Base-by-base conservation (phyloP, 2,329 filamentous ascomycete genomes). In the Tolypocladium guangdongense region DNA sequence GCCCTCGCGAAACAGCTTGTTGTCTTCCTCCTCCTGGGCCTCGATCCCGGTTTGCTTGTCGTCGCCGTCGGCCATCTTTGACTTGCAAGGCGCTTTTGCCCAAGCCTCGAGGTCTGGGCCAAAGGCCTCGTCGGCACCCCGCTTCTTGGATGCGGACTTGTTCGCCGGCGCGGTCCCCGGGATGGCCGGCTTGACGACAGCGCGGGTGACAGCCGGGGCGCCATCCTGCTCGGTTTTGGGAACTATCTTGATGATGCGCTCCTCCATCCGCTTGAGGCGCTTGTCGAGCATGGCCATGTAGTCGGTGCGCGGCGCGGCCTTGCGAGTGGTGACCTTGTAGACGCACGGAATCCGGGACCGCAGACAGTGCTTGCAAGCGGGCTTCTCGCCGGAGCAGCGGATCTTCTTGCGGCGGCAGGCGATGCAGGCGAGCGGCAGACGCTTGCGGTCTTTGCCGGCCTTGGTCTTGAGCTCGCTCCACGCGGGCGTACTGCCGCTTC, bases 221-320 rank as follows among this genome's bases (percentile, higher is more conserved):
- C 82, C 75, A 43, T 87, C 84, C 57, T 88, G 80, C 58, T 95
- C 90, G 43, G 89, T 81, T 65, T 92, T 95, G 0, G 93, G 92
- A 32, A 97, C 87, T 55, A 92, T 86, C 68, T 96, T 96, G 72
- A 97, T 95, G 57, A 97, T 93, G 54, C 92, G 86, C 64, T 97
- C 92, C 70, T 99, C 93, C 93, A 97, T 97, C 54, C 92, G 80
- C 74, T 95, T 96, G 60, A 97, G 70, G 52, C 93, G 82, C 71
- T 96, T 96, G 71, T 97, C 93, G 62, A 97, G 74, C 90, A 97
- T 97, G 43, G 91, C 90, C 93, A 97, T 97, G 70, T 97, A 97
- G 70, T 97, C 93, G 20, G 93, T 97, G 51, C 93, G 81, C 3
- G 93, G 93, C 4, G 91, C 90, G 1, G 92, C 90, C 69, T 97